Evolutionary conservation across 352 stramenopile genomes (phyloP).

Genomic region (Pythium guiyangense): DNA sequence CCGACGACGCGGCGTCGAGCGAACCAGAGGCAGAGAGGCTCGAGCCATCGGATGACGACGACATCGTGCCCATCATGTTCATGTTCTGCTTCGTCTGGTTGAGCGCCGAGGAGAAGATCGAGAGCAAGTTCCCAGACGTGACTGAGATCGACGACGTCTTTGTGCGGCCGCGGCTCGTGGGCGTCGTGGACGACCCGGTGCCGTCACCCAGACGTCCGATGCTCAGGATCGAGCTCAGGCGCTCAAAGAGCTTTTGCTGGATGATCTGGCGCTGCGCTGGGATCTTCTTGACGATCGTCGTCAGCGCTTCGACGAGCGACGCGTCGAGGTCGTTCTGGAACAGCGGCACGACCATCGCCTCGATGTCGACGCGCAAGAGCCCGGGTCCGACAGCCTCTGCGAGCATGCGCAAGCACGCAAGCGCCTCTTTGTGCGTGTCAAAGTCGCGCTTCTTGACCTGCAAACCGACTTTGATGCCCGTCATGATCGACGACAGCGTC

Average conservation of each 20-base stretch:
- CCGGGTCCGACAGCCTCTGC: conserved; percentile 68
- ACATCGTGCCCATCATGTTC: conserved; percentile 30
- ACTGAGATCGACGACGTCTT: conserved; percentile 72
- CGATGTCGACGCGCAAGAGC: conserved; percentile 75
- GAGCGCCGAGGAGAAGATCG: conserved; percentile 61
- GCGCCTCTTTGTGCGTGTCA: conserved; percentile 80
- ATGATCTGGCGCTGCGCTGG: conserved; percentile 69
- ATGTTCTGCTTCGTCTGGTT: conserved; percentile 39
- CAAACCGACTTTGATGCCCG: conserved; percentile 79
- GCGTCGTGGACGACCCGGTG: conserved; percentile 37
- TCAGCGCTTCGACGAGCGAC: conserved; percentile 77
- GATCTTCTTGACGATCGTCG: conserved; percentile 84
- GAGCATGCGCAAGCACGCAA: conserved; percentile 80
- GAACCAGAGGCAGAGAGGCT: conserved; percentile 21
- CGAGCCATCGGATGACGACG: conserved; percentile 33
- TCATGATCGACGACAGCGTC: conserved; percentile 79
- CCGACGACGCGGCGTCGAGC: conserved; percentile 36
- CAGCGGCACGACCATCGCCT: conserved; percentile 71
- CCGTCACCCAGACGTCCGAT: conserved; percentile 41
- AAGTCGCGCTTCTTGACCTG: conserved; percentile 82
- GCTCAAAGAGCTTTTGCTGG: conserved; percentile 81
- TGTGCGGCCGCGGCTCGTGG: conserved; percentile 58
- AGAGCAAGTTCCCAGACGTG: conserved; percentile 64
- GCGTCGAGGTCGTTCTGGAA: conserved; percentile 84
- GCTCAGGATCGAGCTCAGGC: conserved; percentile 70